phyloP scores from a whole-genome alignment of 805 yeast genomes.

The Hemisphaericaspora nanyangensis region DNA sequence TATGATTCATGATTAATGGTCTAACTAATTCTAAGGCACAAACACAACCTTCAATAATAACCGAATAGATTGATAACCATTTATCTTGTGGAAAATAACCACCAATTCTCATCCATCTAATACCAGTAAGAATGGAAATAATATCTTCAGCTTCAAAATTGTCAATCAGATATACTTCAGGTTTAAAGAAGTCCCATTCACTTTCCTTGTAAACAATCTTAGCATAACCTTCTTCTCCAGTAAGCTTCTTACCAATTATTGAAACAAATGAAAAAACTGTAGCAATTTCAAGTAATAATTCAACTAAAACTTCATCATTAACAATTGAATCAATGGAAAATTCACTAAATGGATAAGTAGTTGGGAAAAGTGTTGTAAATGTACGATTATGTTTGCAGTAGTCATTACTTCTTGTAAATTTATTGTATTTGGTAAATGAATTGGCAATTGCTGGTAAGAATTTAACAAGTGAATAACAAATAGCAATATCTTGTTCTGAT shows the following conservation, averaged over 20 bases:
- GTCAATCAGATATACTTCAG: conserved; percentile 37
- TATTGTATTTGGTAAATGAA: conserved; percentile 50
- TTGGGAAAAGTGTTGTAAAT: conserved; percentile 68
- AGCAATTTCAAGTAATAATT: conserved; percentile 65
- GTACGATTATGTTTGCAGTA: conserved; percentile 57
- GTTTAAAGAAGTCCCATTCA: conserved; percentile 34
- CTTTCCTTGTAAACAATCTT: conserved; percentile 32
- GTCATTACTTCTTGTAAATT: conserved; percentile 43
- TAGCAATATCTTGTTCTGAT: conserved; percentile 28
- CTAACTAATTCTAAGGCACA: conserved; percentile 50
- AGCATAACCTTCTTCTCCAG: conserved; percentile 41
- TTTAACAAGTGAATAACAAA: conserved; percentile 48
- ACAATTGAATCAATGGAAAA: conserved; percentile 71
- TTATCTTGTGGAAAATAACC: conserved; percentile 61
- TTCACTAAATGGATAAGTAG: conserved; percentile 58
- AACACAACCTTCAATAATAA: conserved; percentile 54
- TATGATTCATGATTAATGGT: conserved; percentile 43
- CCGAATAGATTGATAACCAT: conserved; percentile 69
- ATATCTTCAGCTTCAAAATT: conserved; percentile 43
- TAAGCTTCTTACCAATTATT: conserved; percentile 43
- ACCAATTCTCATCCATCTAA: conserved; percentile 49
- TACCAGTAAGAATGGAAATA: conserved; percentile 42
- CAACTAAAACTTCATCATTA: conserved; percentile 65
- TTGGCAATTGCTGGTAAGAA: conserved; percentile 52
- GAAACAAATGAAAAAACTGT: conserved; percentile 56